A percentile compares a stretch with the other conserved stretches of the same genome.
These are phyloP conservation scores for Trichoderma gamsii DNA, from an alignment of 495 filamentous ascomycete genomes.

Conservation along the genomic window DNA sequence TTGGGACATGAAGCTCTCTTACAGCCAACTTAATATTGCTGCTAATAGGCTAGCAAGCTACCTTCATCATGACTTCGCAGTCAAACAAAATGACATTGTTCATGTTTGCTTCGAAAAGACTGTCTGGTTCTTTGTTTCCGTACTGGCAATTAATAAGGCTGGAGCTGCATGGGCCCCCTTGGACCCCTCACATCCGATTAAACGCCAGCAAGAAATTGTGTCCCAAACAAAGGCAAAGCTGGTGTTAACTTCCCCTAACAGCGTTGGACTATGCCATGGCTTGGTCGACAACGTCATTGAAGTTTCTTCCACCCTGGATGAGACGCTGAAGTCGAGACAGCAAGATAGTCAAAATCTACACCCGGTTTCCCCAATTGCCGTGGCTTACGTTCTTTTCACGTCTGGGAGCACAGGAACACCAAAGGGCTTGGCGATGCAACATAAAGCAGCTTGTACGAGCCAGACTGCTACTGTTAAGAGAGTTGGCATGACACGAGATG, in stretches of 20 bases:
- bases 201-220: conserved; percentile 31
- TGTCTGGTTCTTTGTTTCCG: conserved; percentile 37
- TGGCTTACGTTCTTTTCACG: conserved; percentile 47
- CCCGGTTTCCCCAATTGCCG: conserved; percentile 38
- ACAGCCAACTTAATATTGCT: conserved; percentile 41
- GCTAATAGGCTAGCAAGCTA: conserved; percentile 38
- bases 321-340: background rate
- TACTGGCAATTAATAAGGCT: conserved; percentile 12
- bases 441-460: conserved; percentile 30
- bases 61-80: conserved; percentile 37
- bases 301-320: background rate
- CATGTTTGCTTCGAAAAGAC: conserved; percentile 55
- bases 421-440: conserved; percentile 36
- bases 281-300: background rate
- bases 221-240: conserved; percentile 1
- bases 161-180: conserved; percentile 5
- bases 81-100: conserved; percentile 46
- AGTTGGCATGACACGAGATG: conserved; percentile 36
- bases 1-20: conserved; percentile 54
- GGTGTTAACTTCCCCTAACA: background rate
- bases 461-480: conserved; percentile 13
- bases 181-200: conserved; percentile 42
- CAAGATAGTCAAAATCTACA: conserved; percentile 30
- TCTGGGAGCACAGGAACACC: conserved; percentile 51
- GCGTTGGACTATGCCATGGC: background rate